phyloP scores from a whole-genome alignment of 345 rosid genomes.

The Carallia pectinifolia region DNA sequence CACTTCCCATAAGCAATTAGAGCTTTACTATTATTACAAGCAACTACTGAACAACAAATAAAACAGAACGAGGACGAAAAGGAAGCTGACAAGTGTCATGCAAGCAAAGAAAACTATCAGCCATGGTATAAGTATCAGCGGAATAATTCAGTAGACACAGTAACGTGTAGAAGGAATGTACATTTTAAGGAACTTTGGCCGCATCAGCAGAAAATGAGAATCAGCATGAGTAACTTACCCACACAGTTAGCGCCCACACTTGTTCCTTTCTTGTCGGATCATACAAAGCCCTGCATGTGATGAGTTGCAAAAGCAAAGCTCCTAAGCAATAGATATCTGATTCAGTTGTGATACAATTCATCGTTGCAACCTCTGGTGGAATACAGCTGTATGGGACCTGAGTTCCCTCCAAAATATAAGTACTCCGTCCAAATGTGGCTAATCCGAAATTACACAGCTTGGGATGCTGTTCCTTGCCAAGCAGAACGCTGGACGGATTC shows the following conservation, averaged over 20 bases:
- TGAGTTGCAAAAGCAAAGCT: constrained; percentile 42
- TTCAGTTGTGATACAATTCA: constrained; percentile 38
- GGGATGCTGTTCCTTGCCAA: constrained; percentile 32
- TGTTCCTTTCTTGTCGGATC: not conserved
- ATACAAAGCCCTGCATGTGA: constrained; percentile 45
- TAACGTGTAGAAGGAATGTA: too few species aligned
- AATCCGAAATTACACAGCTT: constrained; percentile 49
- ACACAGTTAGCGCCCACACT: not conserved
- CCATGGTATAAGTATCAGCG: too few species aligned
- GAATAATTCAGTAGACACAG: too few species aligned
- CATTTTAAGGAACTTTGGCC: too few species aligned
- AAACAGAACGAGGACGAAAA: too few species aligned
- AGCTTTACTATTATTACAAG: too few species aligned
- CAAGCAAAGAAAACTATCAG: too few species aligned
- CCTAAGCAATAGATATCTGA: constrained; percentile 47
- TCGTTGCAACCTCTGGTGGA: constrained; percentile 45
- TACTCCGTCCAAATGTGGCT: constrained; percentile 43
- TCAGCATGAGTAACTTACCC: constrained; percentile 29
- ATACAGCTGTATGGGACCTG: constrained; percentile 44
- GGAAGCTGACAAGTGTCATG: too few species aligned
- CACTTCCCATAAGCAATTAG: too few species aligned
- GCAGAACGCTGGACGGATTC: constrained; percentile 43
- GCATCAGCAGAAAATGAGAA: constrained; percentile 33
- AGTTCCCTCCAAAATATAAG: constrained; percentile 39
- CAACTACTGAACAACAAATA: too few species aligned